A percentile compares a stretch with the other conserved stretches of the same genome.
Evolutionary conservation across 345 rosid genomes (phyloP).

Genomic region (Eucalyptus marginata): DNA sequence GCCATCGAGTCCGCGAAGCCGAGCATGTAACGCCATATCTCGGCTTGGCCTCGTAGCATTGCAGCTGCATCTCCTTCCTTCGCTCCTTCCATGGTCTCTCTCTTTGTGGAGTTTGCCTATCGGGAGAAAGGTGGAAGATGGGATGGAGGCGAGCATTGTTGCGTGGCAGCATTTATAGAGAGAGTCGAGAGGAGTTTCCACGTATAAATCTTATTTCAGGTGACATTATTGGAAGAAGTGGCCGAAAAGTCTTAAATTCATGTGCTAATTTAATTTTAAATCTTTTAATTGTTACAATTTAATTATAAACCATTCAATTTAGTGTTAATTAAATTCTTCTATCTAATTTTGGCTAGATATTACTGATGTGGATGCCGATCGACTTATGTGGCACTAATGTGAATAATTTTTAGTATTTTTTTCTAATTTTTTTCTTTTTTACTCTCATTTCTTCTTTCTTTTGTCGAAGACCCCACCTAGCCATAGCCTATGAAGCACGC

Average conservation of each 20-base stretch:
- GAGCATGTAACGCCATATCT: slow-evolving; percentile 5
- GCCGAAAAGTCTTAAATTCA: too few relatives aligned
- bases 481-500: too few relatives aligned
- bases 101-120: neutral
- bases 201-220: neutral
- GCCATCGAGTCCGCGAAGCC: slow-evolving; percentile 27
- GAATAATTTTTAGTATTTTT: too few relatives aligned
- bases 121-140: neutral
- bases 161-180: neutral
- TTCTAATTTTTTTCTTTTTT: too few relatives aligned
- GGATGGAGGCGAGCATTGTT: neutral
- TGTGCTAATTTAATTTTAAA: too few relatives aligned
- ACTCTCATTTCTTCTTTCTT: too few relatives aligned
- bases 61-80: slow-evolving; percentile 1
- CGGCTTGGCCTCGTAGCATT: slow-evolving; percentile 1
- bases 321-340: too few relatives aligned
- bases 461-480: too few relatives aligned
- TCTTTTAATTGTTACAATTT: too few relatives aligned
- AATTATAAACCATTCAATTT: too few relatives aligned
- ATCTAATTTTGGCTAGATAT: accelerated
- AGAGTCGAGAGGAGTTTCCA: neutral
- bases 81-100: neutral
- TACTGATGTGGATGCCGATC: accelerated
- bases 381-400: too few relatives aligned
- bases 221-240: neutral